Conservation (phyloP, 352 stramenopile genomes). For the Pelagophyceae sp. region DNA sequence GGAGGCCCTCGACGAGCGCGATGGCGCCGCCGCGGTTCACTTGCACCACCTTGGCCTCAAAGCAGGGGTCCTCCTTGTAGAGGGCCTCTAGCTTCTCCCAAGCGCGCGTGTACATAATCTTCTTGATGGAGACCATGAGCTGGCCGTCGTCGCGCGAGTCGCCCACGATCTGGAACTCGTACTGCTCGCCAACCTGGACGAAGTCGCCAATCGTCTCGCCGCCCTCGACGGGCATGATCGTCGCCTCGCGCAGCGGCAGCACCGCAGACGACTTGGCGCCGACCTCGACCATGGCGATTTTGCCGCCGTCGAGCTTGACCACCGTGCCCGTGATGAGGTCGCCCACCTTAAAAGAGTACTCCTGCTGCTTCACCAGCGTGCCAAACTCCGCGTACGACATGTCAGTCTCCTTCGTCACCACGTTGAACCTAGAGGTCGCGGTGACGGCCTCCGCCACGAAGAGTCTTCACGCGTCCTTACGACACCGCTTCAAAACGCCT, state of each 20-base stretch:
- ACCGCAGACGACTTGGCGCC: conserved; percentile 56
- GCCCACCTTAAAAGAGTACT: conserved; percentile 18
- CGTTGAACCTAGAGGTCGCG: conserved; percentile 12
- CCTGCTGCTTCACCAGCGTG: neutral
- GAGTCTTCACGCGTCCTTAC: no score
- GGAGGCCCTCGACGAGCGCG: conserved; percentile 54
- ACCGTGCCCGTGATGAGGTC: conserved; percentile 22
- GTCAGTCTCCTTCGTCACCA: neutral
- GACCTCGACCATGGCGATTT: conserved; percentile 31
- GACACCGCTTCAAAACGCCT: no score
- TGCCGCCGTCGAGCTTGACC: conserved; percentile 13
- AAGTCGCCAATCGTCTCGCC: conserved; percentile 37
- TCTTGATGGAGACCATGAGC: conserved; percentile 48
- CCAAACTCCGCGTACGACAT: conserved; percentile 9
- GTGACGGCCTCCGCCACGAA: no score
- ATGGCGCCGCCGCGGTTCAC: conserved; percentile 62
- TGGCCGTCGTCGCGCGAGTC: conserved; percentile 58
- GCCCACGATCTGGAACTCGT: conserved; percentile 59
- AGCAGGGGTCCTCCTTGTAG: conserved; percentile 41
- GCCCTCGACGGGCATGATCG: conserved; percentile 42
- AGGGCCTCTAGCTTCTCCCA: conserved; percentile 49
- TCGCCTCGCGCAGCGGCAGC: conserved; percentile 49
- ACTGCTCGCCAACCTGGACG: conserved; percentile 46
- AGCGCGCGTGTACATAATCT: conserved; percentile 51
- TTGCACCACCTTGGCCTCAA: conserved; percentile 53